Conservation (phyloP, 73 alveolate species). For the Paramecium pentaurelia region DNA sequence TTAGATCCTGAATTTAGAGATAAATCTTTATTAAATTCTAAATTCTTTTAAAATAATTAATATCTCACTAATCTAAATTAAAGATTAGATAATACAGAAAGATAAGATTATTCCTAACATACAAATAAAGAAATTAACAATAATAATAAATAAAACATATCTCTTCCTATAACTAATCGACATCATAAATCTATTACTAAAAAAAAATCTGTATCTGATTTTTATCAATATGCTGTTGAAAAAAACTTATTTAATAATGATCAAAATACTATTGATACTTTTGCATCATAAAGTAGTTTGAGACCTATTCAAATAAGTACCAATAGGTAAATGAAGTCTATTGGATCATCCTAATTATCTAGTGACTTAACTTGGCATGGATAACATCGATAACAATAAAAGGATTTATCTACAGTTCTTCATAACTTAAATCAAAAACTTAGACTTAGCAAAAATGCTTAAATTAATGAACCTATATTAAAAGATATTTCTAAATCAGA, state of each 20-base stretch:
- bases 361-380: conserved; percentile 39
- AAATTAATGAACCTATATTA: background rate
- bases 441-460: background rate
- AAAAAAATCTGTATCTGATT: conserved; percentile 17
- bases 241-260: background rate
- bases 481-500: conserved; percentile 30
- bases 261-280: background rate
- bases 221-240: conserved; percentile 11
- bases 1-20: conserved; percentile 44
- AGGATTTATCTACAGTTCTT: background rate
- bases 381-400: conserved; percentile 1
- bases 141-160: background rate
- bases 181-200: background rate
- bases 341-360: background rate
- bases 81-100: background rate
- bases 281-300: background rate
- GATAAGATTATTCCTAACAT: background rate
- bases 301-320: background rate
- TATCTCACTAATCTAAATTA: background rate
- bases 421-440: background rate
- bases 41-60: background rate
- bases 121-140: background rate
- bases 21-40: background rate
- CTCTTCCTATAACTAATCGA: background rate
- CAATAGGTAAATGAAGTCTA: background rate